Base-by-base conservation (phyloP, 257 asterid species). In the Sherardia arvensis region DNA sequence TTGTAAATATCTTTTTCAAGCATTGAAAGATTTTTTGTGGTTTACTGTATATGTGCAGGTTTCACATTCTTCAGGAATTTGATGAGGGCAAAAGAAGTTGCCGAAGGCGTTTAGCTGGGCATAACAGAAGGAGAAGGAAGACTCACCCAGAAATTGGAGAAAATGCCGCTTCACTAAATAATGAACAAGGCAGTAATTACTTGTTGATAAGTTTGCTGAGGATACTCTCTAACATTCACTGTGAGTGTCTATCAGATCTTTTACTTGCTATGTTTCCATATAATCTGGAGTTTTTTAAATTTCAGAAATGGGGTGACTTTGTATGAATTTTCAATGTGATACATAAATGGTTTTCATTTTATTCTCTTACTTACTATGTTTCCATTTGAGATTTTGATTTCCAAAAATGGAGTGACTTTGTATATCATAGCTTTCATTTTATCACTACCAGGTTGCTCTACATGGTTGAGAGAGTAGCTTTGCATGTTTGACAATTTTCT, bases 31-130 rank as follows among this genome's bases (percentile, higher is more conserved):
- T 7, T 7, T 7, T 12, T 34, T 38, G 26, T 57, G 47, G 64
- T 62, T 15, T 45, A n/a, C 54, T 25, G 17, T 10, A 1, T 65
- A 14, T 73, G 25, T 65, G 76, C 70, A 88, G 98, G 90, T 91
- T 91, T 77, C 98, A 91, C 61, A 66, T 71, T 79, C 94, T 91
- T 67, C 81, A 83, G 78, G 98, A 91, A 77, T 91, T 88, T 74
- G 98, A 88, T 74, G 98, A 91, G 81, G 98, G 90, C 70, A 91
- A 85, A 77, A 73, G 96, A 61, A 91, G 98, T 78, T 88, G 96
- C 65, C 94, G 96, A 11, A 84, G 94, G 76, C 95, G 96, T 67
- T 77, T 88, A 61, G 98, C 98, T 20, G 96, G 98, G 26, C 96
- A 91, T 71, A 91, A 91, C 56, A 82, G 80, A 67, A 70, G 98